Base-by-base conservation (phyloP, 441 rosid species). In the Melastoma candidum region DNA sequence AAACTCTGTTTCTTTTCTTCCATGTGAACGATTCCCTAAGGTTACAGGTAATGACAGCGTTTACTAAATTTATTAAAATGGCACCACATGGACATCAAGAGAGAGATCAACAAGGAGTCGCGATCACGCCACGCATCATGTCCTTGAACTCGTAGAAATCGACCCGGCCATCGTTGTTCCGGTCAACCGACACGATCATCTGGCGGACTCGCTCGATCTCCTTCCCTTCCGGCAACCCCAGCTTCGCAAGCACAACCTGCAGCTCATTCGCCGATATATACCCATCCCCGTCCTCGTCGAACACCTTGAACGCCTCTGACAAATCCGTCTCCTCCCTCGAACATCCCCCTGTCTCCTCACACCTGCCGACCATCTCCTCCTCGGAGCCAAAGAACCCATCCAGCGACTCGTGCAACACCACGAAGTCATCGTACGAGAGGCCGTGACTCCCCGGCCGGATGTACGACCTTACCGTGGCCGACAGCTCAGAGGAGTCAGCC, bases 71-170 rank as follows among this genome's bases (percentile, higher is more conserved):
- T 36, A 4, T 36, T 17, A 17, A 17, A 36, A 36, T 36, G 8
- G 6, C 6, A 36, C 1, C 7, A 36, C 41, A 36, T 36, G 7
- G 7, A 36, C 1, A 7, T 29, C 6, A 4, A 36, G 41, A 36
- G 41, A 4, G 41, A 36, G 41, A 36, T 36, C 41, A 36, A 36
- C 41, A 36, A 36, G 41, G 8, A 36, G 41, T 4, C 41, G 41
- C 41, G 1, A 9, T 36, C 41, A 83, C 83, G 3, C 74, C 66
- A 2, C 77, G 80, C 98, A 87, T 90, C 98, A 87, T 90, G 68
- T 87, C 69, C 74, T 90, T 87, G 66, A 90, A 90, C 49, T 90
- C 98, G 12, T 73, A 78, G 77, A 87, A 87, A 71, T 90, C 96
- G 50, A 90, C 95, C 13, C 83, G 87, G 0, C 96, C 96, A 47